Evolutionary conservation across 1,284 basidiomycete species (phyloP), one percentile per base, ranked within the genome.

Genomic region (Moniliophthora roreri): DNA sequence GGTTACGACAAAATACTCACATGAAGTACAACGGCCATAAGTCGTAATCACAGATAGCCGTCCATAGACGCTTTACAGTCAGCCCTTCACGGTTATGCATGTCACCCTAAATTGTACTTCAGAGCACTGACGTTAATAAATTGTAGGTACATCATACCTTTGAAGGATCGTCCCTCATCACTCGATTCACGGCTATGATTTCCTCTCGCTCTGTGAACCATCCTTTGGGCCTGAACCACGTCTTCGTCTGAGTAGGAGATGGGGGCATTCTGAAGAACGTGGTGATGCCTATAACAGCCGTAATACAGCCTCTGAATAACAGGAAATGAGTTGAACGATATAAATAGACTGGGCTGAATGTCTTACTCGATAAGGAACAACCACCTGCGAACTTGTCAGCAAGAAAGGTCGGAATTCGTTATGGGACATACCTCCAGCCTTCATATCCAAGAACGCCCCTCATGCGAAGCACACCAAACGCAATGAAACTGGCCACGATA

Each of bases 151-250:
- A 11, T 6, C 28, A 6, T 6, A 32, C 28, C 28, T 32, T 32
- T 6, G 28, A 32, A 11, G 28, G 28, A 32, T 32, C 28, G 28
- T 32, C 28, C 11, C 28, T 32, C 28, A 32, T 32, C 11, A 32
- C 11, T 6, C 28, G 28, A 11, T 32, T 32, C 7, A 32, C 28
- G 7, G 28, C 28, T 32, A 44, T 44, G 23, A 44, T n/a, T n/a
- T 44, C 41, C 23, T 44, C 41, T 44, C 41, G 41, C 7, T 44
- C 41, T 3, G 41, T 44, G 24, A 23, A 44, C 41, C 41, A 44
- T 10, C 20, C 20, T 24, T 44, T 44, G 20, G 20, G 16, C 21
- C 41, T 23, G 16, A 44, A 23, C 15, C 2, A 15, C 10, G 20
- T 24, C 41, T 44, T 44, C 10, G 41, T 44, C 11, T 44, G 20